Conservation (phyloP, 225 moss, liverwort and hornwort genomes). For the Bryum argenteum region DNA sequence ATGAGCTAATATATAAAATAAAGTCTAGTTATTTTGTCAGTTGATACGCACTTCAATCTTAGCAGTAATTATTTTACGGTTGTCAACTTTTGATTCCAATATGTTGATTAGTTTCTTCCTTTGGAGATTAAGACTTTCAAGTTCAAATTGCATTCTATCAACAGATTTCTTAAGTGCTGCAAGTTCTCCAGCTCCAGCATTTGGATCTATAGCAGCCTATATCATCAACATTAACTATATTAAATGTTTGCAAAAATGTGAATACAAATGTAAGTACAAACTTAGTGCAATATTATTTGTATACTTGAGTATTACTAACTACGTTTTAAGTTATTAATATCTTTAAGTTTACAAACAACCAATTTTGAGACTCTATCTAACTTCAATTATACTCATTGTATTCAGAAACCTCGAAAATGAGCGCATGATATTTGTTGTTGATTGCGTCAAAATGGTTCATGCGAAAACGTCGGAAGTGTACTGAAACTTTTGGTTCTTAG, state of each 20-base stretch:
- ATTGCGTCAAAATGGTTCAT: not conserved
- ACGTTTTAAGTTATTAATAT: no score
- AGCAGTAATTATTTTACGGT: slow-evolving; percentile 55
- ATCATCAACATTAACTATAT: fast-evolving
- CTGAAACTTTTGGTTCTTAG: not conserved
- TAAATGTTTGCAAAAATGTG: no score
- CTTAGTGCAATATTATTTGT: no score
- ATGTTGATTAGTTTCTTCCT: slow-evolving; percentile 57
- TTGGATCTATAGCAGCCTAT: slow-evolving; percentile 76
- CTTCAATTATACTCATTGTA: no score
- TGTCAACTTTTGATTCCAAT: slow-evolving; percentile 68
- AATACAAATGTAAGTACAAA: no score
- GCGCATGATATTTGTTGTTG: not conserved
- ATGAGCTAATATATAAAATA: not conserved
- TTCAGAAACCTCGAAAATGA: no score
- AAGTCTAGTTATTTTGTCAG: not conserved
- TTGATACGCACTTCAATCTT: slow-evolving; percentile 69
- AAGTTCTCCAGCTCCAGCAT: slow-evolving; percentile 55
- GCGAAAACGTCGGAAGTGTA: not conserved
- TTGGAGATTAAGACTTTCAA: slow-evolving; percentile 44
- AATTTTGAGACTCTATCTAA: no score
- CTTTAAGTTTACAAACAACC: no score
- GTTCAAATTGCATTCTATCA: slow-evolving; percentile 63
- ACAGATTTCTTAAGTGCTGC: slow-evolving; percentile 55
- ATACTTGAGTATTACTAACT: no score